Evolutionary conservation across 73 alveolate genomes (phyloP), one percentile per base, ranked within the genome.

Genomic region (Tetrahymena thermophila): DNA sequence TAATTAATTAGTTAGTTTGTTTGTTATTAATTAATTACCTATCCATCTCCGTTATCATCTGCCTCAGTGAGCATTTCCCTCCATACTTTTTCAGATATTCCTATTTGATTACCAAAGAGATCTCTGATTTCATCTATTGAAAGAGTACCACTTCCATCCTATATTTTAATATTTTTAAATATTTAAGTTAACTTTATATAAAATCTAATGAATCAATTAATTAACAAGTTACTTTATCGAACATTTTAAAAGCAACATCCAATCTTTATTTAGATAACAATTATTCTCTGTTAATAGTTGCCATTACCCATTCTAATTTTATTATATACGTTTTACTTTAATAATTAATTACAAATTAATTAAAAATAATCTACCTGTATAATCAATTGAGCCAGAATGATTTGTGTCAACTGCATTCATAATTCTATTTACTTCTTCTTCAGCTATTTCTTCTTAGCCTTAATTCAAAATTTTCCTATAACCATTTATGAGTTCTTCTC

Each of bases 241-340:
- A 97, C 83, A 96, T 35, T 93, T 95, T 97, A 97, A 98, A 98
- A 4, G 99, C 99, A 19, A 97, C 97, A n/a, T 85, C 93, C 50
- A 98, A 94, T 58, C 97, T 97, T 55, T 98, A 99, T 43, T 95
- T 94, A 4, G 99, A 94, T 56, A 98, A 38, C 17, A 97, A 95
- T 84, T 96, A 94, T 93, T 98, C 96, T 93, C 95, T 96, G 93
- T 96, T 95, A 16, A 96, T 96, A 10, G 98, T 95, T 16, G 98
- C 98, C 93, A 56, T 85, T 16, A 93, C 95, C 94, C 95, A 96
- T 43, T 96, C 98, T 94, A 37, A 17, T 50, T 50, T 50, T 16
- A 85, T 14, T 34, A 42, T 6, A 37, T 94, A 84, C 38, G 85
- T 84, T 85, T 84, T 3, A 71, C 19, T 71, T 71, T 0, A 0